Evolutionary conservation across 2,329 filamentous ascomycete species (phyloP).

Genomic region (Leptographium lundbergii): DNA sequence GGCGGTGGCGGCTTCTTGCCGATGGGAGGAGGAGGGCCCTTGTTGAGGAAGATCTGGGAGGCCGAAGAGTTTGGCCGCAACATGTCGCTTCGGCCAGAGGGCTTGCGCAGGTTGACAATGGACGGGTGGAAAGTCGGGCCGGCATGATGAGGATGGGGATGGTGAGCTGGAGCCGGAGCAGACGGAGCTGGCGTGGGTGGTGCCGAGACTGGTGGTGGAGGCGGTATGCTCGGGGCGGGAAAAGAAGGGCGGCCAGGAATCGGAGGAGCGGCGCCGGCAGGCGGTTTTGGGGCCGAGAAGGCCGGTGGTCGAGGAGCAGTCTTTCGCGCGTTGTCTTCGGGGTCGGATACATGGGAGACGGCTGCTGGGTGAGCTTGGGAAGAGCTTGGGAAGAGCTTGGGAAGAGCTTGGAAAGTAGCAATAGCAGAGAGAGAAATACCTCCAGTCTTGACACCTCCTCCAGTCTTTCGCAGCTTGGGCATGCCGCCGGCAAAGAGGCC

Average conservation of each 20-base stretch:
- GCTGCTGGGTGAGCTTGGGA: slow-evolving; percentile 26
- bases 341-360: slow-evolving; percentile 66
- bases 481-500: slow-evolving; percentile 90
- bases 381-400: too few relatives aligned
- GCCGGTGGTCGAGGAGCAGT: slow-evolving; percentile 41
- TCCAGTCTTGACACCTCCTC: slow-evolving; percentile 67
- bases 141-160: neutral
- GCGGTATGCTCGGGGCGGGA: slow-evolving; percentile 21
- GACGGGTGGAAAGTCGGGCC: slow-evolving; percentile 31
- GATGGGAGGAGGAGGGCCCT: slow-evolving; percentile 64
- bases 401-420: neutral
- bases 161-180: too few relatives aligned
- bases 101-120: slow-evolving; percentile 49
- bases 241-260: slow-evolving; percentile 42
- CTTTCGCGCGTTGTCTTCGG: slow-evolving; percentile 46
- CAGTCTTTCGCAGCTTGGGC: slow-evolving; percentile 83
- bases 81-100: slow-evolving; percentile 28
- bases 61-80: slow-evolving; percentile 47
- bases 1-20: slow-evolving; percentile 62
- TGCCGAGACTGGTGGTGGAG: neutral
- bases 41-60: slow-evolving; percentile 32
- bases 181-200: neutral
- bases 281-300: slow-evolving; percentile 44
- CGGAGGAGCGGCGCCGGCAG: slow-evolving; percentile 44
- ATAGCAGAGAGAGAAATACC: slow-evolving; percentile 20